These are phyloP conservation scores for Kodamaea arcana DNA, from an alignment of 1,139 yeast species.

Conservation along the genomic window DNA sequence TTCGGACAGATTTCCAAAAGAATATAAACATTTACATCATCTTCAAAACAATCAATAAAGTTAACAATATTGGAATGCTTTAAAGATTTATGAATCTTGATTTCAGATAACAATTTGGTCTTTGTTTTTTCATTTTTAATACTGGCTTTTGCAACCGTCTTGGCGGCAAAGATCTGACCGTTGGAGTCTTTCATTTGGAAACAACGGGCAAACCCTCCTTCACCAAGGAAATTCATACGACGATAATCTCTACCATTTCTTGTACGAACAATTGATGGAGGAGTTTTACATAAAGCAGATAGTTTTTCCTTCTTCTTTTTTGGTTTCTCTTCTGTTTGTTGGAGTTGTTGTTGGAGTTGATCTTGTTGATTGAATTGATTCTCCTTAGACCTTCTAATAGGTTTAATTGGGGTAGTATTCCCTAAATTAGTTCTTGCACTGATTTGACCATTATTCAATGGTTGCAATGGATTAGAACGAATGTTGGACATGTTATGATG, in stretches of 20 bases:
- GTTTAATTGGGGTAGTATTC: conserved; percentile 42
- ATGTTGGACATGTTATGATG: conserved; percentile 28
- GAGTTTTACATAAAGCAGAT: conserved; percentile 87
- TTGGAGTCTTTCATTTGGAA: conserved; percentile 91
- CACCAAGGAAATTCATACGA: conserved; percentile 89
- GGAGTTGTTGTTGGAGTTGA: conserved; percentile 5
- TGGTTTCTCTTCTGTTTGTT: conserved; percentile 11
- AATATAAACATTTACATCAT: conserved; percentile 88
- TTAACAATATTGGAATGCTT: conserved; percentile 86
- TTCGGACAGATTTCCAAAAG: conserved; percentile 91
- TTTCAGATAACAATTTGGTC: conserved; percentile 84
- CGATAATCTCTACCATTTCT: conserved; percentile 85
- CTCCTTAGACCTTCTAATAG: conserved; percentile 30
- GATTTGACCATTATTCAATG: conserved; percentile 44
- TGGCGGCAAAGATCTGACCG: conserved; percentile 91
- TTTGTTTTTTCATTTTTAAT: conserved; percentile 88
- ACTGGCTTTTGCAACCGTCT: conserved; percentile 95
- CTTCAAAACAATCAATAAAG: conserved; percentile 93
- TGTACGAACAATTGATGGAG: conserved; percentile 87
- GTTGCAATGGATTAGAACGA: conserved; percentile 48
- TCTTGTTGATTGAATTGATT: conserved; percentile 17
- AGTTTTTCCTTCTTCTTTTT: conserved; percentile 80
- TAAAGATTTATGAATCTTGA: conserved; percentile 90
- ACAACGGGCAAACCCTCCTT: conserved; percentile 98
- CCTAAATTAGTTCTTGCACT: conserved; percentile 25